phyloP scores from a whole-genome alignment of 176 grass and related monocot species.

The Oryza punctata region DNA sequence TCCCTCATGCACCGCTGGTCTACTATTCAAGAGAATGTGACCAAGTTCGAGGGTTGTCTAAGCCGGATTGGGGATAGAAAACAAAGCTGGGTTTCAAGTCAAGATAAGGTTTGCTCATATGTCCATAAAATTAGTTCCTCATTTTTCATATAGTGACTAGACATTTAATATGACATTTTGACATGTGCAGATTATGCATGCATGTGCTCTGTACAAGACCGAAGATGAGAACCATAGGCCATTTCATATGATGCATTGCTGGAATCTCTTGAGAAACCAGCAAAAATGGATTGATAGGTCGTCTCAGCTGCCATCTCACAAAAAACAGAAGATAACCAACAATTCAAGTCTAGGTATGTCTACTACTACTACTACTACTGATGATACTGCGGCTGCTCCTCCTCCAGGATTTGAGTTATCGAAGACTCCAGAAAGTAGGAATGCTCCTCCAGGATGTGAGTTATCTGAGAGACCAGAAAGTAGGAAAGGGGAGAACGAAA shows the following conservation, averaged over 20 bases:
- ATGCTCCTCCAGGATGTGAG: not conserved
- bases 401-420: not conserved
- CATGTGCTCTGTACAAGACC: conserved; percentile 3
- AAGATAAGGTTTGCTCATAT: conserved; percentile 1
- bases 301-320: not conserved
- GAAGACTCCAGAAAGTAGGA: too few species aligned
- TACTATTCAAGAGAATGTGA: conserved; percentile 12
- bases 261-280: conserved; percentile 11
- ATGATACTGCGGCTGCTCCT: not conserved
- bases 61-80: not conserved
- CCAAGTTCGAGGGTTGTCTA: conserved; percentile 14
- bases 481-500: not conserved
- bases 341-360: not conserved
- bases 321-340: conserved; percentile 6
- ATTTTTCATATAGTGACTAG: not conserved
- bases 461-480: not conserved
- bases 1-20: conserved; percentile 26
- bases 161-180: not conserved
- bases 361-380: not conserved
- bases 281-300: conserved; percentile 29
- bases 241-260: conserved; percentile 11
- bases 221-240: not conserved
- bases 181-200: conserved; percentile 5
- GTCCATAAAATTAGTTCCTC: not conserved
- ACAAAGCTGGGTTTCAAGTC: not conserved